phyloP scores from a whole-genome alignment of 2,329 filamentous ascomycete genomes.

The Penicillium verrucosum region DNA sequence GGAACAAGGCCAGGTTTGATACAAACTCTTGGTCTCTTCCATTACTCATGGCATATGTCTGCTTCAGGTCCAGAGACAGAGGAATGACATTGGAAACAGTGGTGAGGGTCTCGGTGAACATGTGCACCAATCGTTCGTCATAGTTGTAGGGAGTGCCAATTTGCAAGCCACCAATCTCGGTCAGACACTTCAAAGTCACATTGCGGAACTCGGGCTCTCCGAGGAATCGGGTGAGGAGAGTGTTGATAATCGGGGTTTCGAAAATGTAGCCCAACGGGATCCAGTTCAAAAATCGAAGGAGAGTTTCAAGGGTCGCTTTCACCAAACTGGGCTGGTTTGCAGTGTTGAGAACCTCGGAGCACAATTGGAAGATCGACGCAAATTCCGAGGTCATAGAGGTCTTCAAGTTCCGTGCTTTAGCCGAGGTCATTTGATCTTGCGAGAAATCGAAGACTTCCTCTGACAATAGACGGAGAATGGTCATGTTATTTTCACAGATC shows the following conservation, averaged over 20 bases:
- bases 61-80: constrained; percentile 81
- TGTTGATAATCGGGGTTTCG: constrained; percentile 94
- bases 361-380: constrained; percentile 96
- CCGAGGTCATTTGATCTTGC: constrained; percentile 97
- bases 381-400: constrained; percentile 99
- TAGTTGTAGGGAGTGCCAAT: constrained; percentile 74
- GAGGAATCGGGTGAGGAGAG: constrained; percentile 84
- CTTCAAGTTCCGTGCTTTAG: constrained; percentile 94
- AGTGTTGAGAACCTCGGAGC: constrained; percentile 88
- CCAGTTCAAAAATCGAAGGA: constrained; percentile 97
- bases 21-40: constrained; percentile 95
- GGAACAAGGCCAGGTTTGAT: constrained; percentile 90
- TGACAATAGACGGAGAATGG: constrained; percentile 87
- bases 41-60: constrained; percentile 87
- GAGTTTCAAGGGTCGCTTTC: constrained; percentile 93
- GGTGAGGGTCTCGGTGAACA: constrained; percentile 96
- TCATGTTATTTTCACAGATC: constrained; percentile 99
- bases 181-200: constrained; percentile 92
- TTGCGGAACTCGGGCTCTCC: constrained; percentile 95
- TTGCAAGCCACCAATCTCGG: constrained; percentile 91
- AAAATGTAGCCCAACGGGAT: constrained; percentile 98
- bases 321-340: constrained; percentile 85
- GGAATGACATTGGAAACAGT: constrained; percentile 93
- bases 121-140: constrained; percentile 91
- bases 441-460: constrained; percentile 99